A percentile compares a stretch with the other conserved stretches of the same genome.
Conservation (phyloP, 345 rosid species). For the Triadica sebifera region DNA sequence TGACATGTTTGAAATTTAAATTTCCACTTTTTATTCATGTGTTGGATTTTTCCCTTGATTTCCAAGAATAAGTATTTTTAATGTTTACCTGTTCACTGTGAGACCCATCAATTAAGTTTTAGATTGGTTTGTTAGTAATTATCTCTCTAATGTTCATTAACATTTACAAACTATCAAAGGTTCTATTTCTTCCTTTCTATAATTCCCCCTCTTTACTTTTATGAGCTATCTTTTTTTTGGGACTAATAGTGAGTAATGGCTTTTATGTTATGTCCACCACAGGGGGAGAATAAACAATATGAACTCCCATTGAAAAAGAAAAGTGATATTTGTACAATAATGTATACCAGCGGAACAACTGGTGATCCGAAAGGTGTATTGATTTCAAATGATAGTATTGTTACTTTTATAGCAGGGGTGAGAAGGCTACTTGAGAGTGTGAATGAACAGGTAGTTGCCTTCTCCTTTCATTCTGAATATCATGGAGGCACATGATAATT, state of each 20-base stretch:
- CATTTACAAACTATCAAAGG: too few relatives aligned
- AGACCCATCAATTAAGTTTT: neutral
- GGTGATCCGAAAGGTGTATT: slow-evolving; percentile 98
- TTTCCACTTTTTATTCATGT: slow-evolving; percentile 4
- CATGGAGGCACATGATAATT: neutral
- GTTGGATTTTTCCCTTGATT: neutral
- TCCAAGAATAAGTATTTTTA: neutral
- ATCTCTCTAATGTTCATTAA: neutral
- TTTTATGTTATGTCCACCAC: slow-evolving; percentile 16
- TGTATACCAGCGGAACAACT: slow-evolving; percentile 99
- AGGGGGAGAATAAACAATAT: slow-evolving; percentile 68
- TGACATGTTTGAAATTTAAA: neutral
- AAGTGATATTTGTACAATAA: slow-evolving; percentile 83
- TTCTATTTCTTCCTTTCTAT: too few relatives aligned
- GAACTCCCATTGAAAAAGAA: slow-evolving; percentile 80
- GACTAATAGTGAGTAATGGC: neutral
- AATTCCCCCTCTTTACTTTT: neutral
- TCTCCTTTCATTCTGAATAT: neutral
- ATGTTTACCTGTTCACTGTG: neutral
- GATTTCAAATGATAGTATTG: slow-evolving; percentile 87
- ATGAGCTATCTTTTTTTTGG: neutral
- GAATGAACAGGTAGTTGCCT: slow-evolving; percentile 57
- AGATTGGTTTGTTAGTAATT: neutral
- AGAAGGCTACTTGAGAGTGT: slow-evolving; percentile 52
- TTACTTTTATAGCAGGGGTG: slow-evolving; percentile 73